These are phyloP conservation scores for Suhomyces ambrosiae DNA, from an alignment of 1,139 yeast species.

Conservation along the genomic window DNA sequence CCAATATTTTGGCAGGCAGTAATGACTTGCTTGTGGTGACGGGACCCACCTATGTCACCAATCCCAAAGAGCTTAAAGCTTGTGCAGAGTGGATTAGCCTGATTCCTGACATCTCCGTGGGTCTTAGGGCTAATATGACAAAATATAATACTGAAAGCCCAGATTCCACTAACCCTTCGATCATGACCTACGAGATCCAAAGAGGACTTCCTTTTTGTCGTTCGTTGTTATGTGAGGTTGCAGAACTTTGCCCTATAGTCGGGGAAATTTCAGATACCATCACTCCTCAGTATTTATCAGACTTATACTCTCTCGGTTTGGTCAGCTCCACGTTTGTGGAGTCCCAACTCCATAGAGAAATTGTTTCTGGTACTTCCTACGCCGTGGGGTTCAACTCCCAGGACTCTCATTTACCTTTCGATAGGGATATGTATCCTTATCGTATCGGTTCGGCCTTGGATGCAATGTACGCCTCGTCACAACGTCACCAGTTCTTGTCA, in stretches of 20 bases:
- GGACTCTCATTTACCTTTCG: slow-evolving; percentile 24
- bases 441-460: slow-evolving; percentile 39
- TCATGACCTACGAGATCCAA: slow-evolving; percentile 37
- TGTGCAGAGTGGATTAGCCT: slow-evolving; percentile 47
- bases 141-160: slow-evolving; percentile 23
- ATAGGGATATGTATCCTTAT: slow-evolving; percentile 27
- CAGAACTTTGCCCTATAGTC: slow-evolving; percentile 39
- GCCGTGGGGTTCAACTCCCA: slow-evolving; percentile 44
- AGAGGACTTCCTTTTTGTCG: slow-evolving; percentile 46
- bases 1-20: slow-evolving; percentile 16
- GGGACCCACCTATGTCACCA: slow-evolving; percentile 39
- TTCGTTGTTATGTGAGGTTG: slow-evolving; percentile 36
- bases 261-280: slow-evolving; percentile 48
- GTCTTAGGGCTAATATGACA: slow-evolving; percentile 37
- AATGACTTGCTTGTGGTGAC: slow-evolving; percentile 34
- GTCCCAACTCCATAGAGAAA: slow-evolving; percentile 49
- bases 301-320: slow-evolving; percentile 42
- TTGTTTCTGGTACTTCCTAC: slow-evolving; percentile 47
- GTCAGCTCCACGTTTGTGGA: slow-evolving; percentile 40
- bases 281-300: slow-evolving; percentile 50
- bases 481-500: slow-evolving; percentile 46
- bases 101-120: slow-evolving; percentile 13
- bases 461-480: slow-evolving; percentile 42
- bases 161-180: slow-evolving; percentile 16
- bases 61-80: slow-evolving; percentile 33